Conservation (phyloP, 2,329 filamentous ascomycete species). For the Stenocarpella maydis region DNA sequence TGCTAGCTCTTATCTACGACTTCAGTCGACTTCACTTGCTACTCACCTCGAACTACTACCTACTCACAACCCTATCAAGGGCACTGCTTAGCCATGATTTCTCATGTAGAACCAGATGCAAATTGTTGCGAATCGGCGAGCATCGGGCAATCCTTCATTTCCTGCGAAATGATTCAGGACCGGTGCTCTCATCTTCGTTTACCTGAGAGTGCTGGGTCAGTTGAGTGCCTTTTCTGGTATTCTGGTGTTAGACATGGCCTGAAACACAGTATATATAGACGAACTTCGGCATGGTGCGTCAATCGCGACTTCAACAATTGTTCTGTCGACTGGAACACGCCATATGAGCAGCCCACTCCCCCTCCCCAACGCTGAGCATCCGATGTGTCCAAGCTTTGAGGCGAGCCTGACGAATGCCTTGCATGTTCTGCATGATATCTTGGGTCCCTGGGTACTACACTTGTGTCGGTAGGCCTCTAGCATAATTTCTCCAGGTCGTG, state of each 20-base stretch:
- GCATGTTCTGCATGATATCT: neutral
- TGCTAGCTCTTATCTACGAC: neutral
- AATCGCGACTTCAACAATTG: neutral
- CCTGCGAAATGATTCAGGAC: neutral
- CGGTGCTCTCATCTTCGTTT: neutral
- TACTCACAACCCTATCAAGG: neutral
- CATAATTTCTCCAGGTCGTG: neutral
- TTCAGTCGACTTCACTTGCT: neutral
- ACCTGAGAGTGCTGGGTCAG: neutral
- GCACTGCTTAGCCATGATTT: neutral
- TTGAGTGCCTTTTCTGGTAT: neutral
- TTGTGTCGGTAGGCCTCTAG: neutral
- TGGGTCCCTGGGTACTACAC: neutral
- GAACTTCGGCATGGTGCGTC: no score
- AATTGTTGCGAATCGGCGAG: neutral
- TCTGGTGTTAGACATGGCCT: neutral
- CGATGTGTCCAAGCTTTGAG: neutral
- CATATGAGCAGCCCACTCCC: neutral
- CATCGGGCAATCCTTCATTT: no score
- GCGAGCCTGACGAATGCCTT: neutral
- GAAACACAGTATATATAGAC: neutral
- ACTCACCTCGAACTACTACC: neutral
- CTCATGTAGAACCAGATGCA: neutral
- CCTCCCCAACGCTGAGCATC: neutral
- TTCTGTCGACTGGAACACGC: neutral